phyloP scores from a whole-genome alignment of 2,329 filamentous ascomycete species.

The Diaporthe citri region DNA sequence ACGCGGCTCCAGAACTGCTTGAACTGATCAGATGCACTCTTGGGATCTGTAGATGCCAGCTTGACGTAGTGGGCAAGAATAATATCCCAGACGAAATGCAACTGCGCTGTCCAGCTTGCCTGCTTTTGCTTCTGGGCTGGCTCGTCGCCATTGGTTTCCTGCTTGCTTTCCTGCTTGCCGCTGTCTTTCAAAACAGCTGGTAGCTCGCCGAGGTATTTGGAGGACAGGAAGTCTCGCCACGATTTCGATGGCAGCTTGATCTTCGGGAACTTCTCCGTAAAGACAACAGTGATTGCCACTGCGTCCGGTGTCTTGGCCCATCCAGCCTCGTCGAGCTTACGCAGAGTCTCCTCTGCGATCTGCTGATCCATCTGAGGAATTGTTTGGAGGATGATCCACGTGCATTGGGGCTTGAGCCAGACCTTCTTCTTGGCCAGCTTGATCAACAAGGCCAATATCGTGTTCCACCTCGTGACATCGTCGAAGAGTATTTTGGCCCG shows the following conservation, averaged over 20 bases:
- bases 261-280: conserved; percentile 73
- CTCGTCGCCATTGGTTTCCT: conserved; percentile 58
- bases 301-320: conserved; percentile 88
- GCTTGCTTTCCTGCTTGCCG: conserved; percentile 65
- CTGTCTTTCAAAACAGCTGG: conserved; percentile 85
- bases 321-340: conserved; percentile 72
- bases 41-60: conserved; percentile 47
- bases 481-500: conserved; percentile 80
- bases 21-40: conserved; percentile 64
- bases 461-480: conserved; percentile 70
- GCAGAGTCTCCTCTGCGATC: conserved; percentile 72
- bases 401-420: conserved; percentile 91
- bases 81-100: conserved; percentile 90
- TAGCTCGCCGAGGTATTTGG: conserved; percentile 76
- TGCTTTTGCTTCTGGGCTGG: conserved; percentile 65
- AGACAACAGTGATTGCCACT: conserved; percentile 86
- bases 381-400: conserved; percentile 82
- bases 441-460: conserved; percentile 79
- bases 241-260: conserved; percentile 76
- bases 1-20: conserved; percentile 86
- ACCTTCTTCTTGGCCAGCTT: conserved; percentile 83
- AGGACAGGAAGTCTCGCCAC: conserved; percentile 83
- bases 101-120: conserved; percentile 81
- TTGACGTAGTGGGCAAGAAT: conserved; percentile 71
- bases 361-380: conserved; percentile 71